Evolutionary conservation across 202 grass and related monocot genomes (phyloP), one percentile per base, ranked within the genome.

Genomic region (Saccharum hybrid): DNA sequence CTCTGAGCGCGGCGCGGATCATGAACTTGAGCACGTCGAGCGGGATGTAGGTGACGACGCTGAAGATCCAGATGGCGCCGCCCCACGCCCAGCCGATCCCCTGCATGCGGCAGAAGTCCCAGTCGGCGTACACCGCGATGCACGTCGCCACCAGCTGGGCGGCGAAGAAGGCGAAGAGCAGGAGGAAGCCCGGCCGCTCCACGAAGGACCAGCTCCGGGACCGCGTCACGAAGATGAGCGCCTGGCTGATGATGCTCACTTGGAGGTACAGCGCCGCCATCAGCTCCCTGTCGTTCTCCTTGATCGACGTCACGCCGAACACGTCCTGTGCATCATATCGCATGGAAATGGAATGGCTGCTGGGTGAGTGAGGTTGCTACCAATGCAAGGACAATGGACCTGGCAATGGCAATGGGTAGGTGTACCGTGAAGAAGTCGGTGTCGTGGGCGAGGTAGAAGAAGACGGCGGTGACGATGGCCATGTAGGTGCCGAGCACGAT

Each of bases 191-290:
- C 2, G 94, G 92, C 2, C 94, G 76, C 86, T 97, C 94, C 67
- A 94, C 67, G 75, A 90, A 97, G 10, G 92, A 97, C 94, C 88
- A 93, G 84, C 92, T 91, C 85, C 92, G 83, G 5, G 94, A 93
- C 38, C 92, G 80, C 28, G 94, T 97, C 41, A 97, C 92, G 62
- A 97, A 97, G 79, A 97, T 97, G 74, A 97, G 92, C 37, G 94
- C 94, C 71, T 97, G 94, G 76, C 94, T 97, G 43, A 97, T 90
- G 80, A 94, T 93, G 82, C 94, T 97, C 37, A 97, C 94, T 81
- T 97, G 94, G n/a, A 97, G 94, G 82, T 97, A 94, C 0, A 97
- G 43, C 28, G 94, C 94, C 31, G 92, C 62, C 77, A 93, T 97
- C 6, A 97, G 67, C 90, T 97, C 86, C 56, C 77, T 51, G 10